A percentile compares a stretch with the other conserved stretches of the same genome.
Evolutionary conservation across 495 filamentous ascomycete species (phyloP).

Genomic region (Trichoderma asperelloides): DNA sequence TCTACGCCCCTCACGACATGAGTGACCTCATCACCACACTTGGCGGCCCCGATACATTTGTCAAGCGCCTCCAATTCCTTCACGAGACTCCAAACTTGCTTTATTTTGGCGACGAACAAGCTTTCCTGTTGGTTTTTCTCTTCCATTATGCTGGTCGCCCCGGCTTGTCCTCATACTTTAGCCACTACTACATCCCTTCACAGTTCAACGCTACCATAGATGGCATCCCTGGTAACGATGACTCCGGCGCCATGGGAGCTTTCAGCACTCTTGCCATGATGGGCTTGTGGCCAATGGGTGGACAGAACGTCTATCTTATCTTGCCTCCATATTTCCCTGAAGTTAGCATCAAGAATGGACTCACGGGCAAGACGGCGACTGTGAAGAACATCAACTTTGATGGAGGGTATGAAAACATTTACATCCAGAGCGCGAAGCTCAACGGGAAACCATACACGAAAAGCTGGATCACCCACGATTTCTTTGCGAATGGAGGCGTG

Average conservation of each 20-base stretch:
- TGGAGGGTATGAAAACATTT: slow-evolving; percentile 49
- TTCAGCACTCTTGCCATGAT: slow-evolving; percentile 57
- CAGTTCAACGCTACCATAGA: slow-evolving; percentile 46
- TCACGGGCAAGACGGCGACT: slow-evolving; percentile 55
- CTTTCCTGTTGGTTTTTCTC: slow-evolving; percentile 54
- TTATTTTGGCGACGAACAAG: slow-evolving; percentile 59
- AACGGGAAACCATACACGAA: slow-evolving; percentile 52
- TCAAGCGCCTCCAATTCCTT: slow-evolving; percentile 50
- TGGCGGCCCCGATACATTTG: slow-evolving; percentile 46
- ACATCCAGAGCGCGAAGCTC: slow-evolving; percentile 55
- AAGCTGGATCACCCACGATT: slow-evolving; percentile 58
- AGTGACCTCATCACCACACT: slow-evolving; percentile 45
- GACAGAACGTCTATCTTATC: slow-evolving; percentile 61
- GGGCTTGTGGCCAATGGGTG: slow-evolving; percentile 57
- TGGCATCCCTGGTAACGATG: slow-evolving; percentile 61
- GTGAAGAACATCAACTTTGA: slow-evolving; percentile 54
- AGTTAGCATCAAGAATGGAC: slow-evolving; percentile 46
- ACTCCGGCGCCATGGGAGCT: slow-evolving; percentile 59
- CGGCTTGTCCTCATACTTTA: slow-evolving; percentile 47
- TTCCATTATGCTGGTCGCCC: slow-evolving; percentile 61
- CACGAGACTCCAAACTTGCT: slow-evolving; percentile 47
- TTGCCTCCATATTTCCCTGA: slow-evolving; percentile 52
- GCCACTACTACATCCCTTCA: slow-evolving; percentile 55
- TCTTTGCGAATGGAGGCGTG: slow-evolving; percentile 56
- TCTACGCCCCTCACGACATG: slow-evolving; percentile 54